These are phyloP conservation scores for Porphyridium purpureum DNA, from an alignment of 23 red algal species.

Conservation along the genomic window DNA sequence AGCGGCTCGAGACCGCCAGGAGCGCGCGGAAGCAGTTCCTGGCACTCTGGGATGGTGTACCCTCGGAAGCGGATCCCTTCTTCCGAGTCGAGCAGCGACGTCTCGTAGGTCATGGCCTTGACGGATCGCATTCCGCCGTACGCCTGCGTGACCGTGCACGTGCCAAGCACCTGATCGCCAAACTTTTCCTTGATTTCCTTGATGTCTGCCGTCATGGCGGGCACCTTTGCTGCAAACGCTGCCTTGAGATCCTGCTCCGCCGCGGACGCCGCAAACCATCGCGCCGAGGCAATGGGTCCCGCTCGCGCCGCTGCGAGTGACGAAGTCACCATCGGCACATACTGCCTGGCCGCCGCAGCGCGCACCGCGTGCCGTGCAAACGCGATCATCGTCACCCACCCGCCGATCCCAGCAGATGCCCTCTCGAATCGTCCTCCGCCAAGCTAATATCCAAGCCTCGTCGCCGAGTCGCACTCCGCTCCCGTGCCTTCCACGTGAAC, in stretches of 20 bases:
- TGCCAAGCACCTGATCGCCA: constrained; percentile 68
- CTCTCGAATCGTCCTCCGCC: too few species aligned
- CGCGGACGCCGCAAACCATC: too few species aligned
- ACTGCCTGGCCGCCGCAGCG: too few species aligned
- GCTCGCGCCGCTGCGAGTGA: too few species aligned
- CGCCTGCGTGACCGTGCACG: constrained; percentile 72
- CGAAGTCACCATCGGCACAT: too few species aligned
- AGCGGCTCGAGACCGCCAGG: constrained; percentile 58
- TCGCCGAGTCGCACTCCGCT: too few species aligned
- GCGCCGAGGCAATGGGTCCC: too few species aligned
- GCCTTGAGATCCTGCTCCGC: constrained; percentile 32
- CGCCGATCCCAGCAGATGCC: too few species aligned
- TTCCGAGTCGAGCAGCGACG: constrained; percentile 73
- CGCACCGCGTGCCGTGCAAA: too few species aligned
- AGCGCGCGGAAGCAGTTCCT: constrained; percentile 55
- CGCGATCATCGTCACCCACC: too few species aligned
- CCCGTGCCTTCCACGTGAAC: too few species aligned
- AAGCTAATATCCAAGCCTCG: too few species aligned
- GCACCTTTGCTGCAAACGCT: constrained; percentile 33
- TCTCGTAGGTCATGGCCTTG: constrained; percentile 96
- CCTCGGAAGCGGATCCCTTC: constrained; percentile 95
- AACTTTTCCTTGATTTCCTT: constrained; percentile 47
- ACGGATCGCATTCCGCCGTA: constrained; percentile 93
- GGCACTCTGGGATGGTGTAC: constrained; percentile 86
- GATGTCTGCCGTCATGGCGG: constrained; percentile 41